Evolutionary conservation across 2,329 filamentous ascomycete species (phyloP), one percentile per base, ranked within the genome.

Genomic region (Colletotrichum sojae): DNA sequence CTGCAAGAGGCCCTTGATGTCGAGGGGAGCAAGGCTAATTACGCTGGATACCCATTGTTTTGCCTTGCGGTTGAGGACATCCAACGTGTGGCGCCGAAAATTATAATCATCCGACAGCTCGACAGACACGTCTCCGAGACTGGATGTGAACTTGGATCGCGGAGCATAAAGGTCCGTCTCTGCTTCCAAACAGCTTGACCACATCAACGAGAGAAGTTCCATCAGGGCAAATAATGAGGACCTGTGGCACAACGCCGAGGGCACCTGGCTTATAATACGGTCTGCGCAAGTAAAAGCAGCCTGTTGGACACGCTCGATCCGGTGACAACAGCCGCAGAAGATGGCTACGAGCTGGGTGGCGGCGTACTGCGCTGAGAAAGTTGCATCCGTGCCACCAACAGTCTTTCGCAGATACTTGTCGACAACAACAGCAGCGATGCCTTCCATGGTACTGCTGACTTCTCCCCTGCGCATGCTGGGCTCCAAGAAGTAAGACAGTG

Each of bases 111-210:
- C 96, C 1, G 96, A 97, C n/a, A 99, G 85, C 76, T 97, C 92
- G 22, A 99, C 88, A 1, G 90, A 91, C 22, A 99, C 93, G 49
- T 92, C 89, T 13, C 92, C 94, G 71, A 92, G 89, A 2, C 86
- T 82, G 1, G 95, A 98, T 4, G 86, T 90, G 77, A 97, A 97
- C 3, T 89, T 90, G 4, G 94, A 93, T 70, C 91, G 91, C 82
- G 94, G 97, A 60, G 94, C 91, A 76, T 98, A 99, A 75, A 97
- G 90, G 74, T 99, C 95, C 0, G 95, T 95, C 78, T 99, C 96
- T 13, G 92, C 92, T 78, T 99, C 95, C 16, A 99, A 84, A 77
- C 96, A 99, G 76, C 94, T 95, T 55, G 90, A 90, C 95, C 95
- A 99, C 91, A 99, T 94, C 31, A 99, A 88, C 4, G 94, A 95